Percentiles rank a stretch among this genome's conserved stretches.
Evolutionary conservation across 148 eudicot species (phyloP).

Genomic region (Diospyros kaki): DNA sequence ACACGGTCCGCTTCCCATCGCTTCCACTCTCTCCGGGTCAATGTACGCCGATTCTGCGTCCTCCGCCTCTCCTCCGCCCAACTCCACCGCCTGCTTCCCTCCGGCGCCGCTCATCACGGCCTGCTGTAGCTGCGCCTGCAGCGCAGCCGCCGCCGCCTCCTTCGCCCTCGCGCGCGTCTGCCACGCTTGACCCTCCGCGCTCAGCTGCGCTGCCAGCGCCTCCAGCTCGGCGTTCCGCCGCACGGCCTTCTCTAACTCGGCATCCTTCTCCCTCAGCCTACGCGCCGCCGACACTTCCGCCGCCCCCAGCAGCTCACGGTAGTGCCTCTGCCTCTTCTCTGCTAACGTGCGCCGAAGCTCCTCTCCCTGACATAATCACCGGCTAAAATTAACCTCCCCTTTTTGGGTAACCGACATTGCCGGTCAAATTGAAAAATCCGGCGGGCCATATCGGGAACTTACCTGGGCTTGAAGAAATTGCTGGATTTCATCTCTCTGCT

Average conservation of each 20-base stretch:
- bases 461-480: constrained; percentile 62
- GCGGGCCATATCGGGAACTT: not conserved
- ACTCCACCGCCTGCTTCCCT: constrained; percentile 37
- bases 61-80: constrained; percentile 30
- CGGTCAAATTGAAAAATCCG: not conserved
- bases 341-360: constrained; percentile 57
- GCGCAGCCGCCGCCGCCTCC: constrained; percentile 46
- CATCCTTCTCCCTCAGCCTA: constrained; percentile 49
- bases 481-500: constrained; percentile 55
- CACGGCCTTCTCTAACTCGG: constrained; percentile 40
- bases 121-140: constrained; percentile 63
- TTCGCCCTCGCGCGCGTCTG: constrained; percentile 50
- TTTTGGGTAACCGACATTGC: too few relatives aligned
- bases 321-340: constrained; percentile 52
- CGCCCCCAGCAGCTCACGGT: constrained; percentile 37
- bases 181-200: constrained; percentile 51
- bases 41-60: constrained; percentile 61
- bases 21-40: constrained; percentile 51
- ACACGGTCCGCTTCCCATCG: constrained; percentile 29
- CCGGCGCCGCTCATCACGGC: constrained; percentile 32
- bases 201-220: constrained; percentile 46
- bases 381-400: not conserved
- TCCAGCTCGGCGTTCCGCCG: constrained; percentile 54
- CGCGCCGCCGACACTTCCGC: constrained; percentile 42
- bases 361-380: constrained; percentile 32